Conservation (phyloP, 2,329 filamentous ascomycete genomes). For the Fusarium devonianum region DNA sequence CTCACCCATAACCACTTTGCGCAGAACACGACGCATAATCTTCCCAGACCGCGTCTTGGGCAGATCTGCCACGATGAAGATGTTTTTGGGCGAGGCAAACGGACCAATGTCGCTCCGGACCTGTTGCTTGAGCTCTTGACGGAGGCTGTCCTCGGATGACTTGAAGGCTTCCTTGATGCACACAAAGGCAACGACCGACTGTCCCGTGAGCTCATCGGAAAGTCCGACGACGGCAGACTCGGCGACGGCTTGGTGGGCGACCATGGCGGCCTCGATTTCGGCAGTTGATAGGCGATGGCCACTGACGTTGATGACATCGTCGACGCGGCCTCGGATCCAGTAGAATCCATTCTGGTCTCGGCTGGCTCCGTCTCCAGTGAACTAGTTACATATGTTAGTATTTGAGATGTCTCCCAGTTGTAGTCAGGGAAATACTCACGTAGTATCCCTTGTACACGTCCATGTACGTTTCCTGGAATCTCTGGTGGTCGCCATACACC, state of each 20-base stretch:
- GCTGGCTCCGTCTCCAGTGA: conserved; percentile 87
- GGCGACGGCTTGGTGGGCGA: conserved; percentile 84
- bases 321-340: conserved; percentile 95
- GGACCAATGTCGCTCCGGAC: conserved; percentile 93
- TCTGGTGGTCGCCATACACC: conserved; percentile 93
- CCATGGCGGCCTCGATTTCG: conserved; percentile 91
- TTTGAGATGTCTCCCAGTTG: no score
- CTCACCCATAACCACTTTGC: conserved; percentile 93
- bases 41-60: conserved; percentile 95
- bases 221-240: conserved; percentile 93
- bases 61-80: conserved; percentile 85
- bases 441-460: conserved; percentile 97
- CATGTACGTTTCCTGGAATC: conserved; percentile 95
- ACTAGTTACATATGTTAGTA: conserved; percentile 54
- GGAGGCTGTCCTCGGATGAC: conserved; percentile 69
- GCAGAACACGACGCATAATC: conserved; percentile 93
- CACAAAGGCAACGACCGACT: conserved; percentile 93
- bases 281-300: conserved; percentile 94
- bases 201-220: conserved; percentile 86
- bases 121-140: conserved; percentile 87
- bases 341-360: conserved; percentile 96
- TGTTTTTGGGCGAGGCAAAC: conserved; percentile 89
- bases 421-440: conserved; percentile 60
- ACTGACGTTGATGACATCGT: conserved; percentile 95
- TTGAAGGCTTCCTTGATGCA: conserved; percentile 67